Evolutionary conservation across 169 alveolate species (phyloP).

Genomic region (Plasmodium adleri): DNA sequence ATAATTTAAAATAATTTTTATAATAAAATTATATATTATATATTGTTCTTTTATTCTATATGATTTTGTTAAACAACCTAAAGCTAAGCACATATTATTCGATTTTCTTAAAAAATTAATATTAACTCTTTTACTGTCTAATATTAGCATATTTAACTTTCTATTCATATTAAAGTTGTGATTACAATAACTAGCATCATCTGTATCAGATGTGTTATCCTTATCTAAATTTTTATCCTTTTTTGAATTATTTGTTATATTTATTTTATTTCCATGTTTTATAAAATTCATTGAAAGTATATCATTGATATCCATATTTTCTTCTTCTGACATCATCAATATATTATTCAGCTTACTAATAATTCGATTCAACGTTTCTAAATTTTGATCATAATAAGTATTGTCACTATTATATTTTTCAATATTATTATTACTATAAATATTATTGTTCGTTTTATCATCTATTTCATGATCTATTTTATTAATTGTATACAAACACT

Average conservation of each 20-base stretch:
- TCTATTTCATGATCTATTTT: neutral
- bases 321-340: neutral
- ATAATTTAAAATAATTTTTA: constrained; percentile 54
- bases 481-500: neutral
- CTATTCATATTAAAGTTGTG: constrained; percentile 29
- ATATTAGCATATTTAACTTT: constrained; percentile 38
- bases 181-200: constrained; percentile 4
- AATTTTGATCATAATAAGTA: neutral
- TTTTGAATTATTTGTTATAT: neutral
- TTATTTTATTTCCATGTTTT: neutral
- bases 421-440: constrained; percentile 14
- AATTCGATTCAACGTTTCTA: neutral
- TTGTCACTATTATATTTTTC: constrained; percentile 29
- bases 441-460: constrained; percentile 6
- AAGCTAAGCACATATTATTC: constrained; percentile 71
- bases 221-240: neutral
- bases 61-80: constrained; percentile 46
- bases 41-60: constrained; percentile 74
- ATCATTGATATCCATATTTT: neutral
- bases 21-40: constrained; percentile 65
- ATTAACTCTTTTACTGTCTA: constrained; percentile 35
- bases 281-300: neutral
- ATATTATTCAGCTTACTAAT: neutral
- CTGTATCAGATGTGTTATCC: neutral
- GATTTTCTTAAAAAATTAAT: constrained; percentile 75